Evolutionary conservation across 805 yeast species (phyloP).

Genomic region (Yarrowia osloensis): DNA sequence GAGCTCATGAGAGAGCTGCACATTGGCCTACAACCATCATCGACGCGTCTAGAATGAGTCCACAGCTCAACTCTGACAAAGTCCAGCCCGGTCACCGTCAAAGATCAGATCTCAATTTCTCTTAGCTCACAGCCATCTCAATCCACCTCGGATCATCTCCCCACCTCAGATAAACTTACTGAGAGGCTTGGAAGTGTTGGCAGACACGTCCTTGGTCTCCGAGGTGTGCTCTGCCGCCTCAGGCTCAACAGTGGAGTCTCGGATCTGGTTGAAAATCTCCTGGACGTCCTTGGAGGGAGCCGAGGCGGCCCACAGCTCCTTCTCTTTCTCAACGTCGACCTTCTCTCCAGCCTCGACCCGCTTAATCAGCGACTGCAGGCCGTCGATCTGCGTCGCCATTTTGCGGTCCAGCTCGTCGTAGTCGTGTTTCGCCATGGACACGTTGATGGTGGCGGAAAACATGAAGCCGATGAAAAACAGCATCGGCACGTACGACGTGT

Average conservation of each 20-base stretch:
- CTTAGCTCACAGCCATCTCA: no score
- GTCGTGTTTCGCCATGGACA: constrained; percentile 48
- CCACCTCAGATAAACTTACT: neutral
- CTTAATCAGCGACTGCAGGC: constrained; percentile 46
- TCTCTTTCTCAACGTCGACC: constrained; percentile 49
- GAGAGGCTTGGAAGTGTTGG: constrained; percentile 1
- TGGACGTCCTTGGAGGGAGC: constrained; percentile 21
- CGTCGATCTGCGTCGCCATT: constrained; percentile 44
- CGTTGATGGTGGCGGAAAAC: constrained; percentile 52
- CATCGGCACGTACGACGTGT: constrained; percentile 44
- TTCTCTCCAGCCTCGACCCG: constrained; percentile 47
- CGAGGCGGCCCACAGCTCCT: constrained; percentile 37
- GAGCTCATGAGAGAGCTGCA: no score
- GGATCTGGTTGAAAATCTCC: constrained; percentile 13
- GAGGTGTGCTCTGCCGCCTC: neutral
- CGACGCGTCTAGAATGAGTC: no score
- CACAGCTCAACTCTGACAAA: no score
- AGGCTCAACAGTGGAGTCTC: constrained; percentile 18
- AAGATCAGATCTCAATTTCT: no score
- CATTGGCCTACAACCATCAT: no score
- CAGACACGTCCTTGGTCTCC: no score
- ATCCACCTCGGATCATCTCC: no score
- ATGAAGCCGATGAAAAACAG: constrained; percentile 48
- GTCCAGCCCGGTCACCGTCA: no score
- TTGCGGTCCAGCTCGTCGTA: constrained; percentile 47